A percentile compares a stretch with the other conserved stretches of the same genome.
Conservation (phyloP, 768 basidiomycete species). For the Mycena belliarum region DNA sequence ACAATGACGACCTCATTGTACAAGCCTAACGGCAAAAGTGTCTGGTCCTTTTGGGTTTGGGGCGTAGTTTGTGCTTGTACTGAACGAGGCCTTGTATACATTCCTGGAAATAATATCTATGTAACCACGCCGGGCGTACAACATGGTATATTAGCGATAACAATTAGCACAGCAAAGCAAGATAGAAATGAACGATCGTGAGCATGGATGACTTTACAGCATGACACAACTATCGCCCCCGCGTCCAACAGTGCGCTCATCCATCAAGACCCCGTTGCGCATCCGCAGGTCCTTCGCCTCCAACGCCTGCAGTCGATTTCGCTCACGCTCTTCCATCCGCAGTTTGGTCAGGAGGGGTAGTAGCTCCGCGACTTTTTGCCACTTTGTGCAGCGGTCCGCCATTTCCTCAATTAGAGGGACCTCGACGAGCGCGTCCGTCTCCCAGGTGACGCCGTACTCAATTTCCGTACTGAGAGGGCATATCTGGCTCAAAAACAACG, state of each 20-base stretch:
- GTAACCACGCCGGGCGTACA: not conserved
- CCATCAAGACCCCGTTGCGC: constrained; percentile 46
- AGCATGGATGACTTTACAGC: not conserved
- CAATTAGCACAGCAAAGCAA: not conserved
- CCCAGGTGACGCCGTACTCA: constrained; percentile 54
- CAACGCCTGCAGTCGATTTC: constrained; percentile 36
- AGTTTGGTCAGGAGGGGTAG: constrained; percentile 46
- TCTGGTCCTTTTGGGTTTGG: not conserved
- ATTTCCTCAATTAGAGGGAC: constrained; percentile 16
- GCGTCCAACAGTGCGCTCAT: constrained; percentile 20
- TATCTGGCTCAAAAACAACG: constrained; percentile 55
- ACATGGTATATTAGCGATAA: not conserved
- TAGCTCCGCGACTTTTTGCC: constrained; percentile 44
- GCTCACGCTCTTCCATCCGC: constrained; percentile 45
- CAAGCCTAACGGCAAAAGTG: not conserved
- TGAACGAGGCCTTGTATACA: not conserved
- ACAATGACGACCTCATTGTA: constrained; percentile 25
- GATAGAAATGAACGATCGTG: too few relatives aligned
- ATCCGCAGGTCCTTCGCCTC: constrained; percentile 55
- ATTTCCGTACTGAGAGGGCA: constrained; percentile 45
- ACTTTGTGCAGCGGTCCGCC: constrained; percentile 31
- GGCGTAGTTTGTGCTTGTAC: too few relatives aligned
- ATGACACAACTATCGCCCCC: constrained; percentile 14
- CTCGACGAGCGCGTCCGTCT: constrained; percentile 17
- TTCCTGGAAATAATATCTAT: not conserved